Conservation (phyloP, 495 filamentous ascomycete genomes). For the Bombardia bombarda region DNA sequence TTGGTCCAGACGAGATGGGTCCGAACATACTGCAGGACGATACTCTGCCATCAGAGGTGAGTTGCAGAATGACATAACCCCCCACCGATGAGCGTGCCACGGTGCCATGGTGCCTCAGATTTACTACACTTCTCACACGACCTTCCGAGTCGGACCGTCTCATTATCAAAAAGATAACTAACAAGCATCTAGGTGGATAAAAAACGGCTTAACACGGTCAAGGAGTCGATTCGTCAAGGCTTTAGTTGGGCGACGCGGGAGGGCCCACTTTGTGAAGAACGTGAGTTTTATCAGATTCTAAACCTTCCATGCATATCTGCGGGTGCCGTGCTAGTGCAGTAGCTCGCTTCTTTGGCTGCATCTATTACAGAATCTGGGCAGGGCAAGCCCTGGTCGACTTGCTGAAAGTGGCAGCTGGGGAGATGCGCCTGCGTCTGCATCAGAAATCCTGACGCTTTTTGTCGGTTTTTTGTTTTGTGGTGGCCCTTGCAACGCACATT, state of each 20-base stretch:
- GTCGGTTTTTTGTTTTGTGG: too few species aligned
- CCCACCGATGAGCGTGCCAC: slow-evolving; percentile 2
- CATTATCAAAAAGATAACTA: slow-evolving; percentile 5
- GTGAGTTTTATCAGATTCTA: slow-evolving; percentile 46
- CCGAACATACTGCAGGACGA: slow-evolving; percentile 97
- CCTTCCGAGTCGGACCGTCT: slow-evolving; percentile 9
- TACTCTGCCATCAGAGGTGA: slow-evolving; percentile 72
- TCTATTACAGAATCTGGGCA: neutral
- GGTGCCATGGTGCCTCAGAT: neutral
- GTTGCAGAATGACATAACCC: slow-evolving; percentile 23
- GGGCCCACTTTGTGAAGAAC: slow-evolving; percentile 96
- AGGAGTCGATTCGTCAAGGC: slow-evolving; percentile 87
- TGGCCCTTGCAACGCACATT: neutral
- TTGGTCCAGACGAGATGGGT: slow-evolving; percentile 90
- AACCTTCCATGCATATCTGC: too few species aligned
- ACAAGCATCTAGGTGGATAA: slow-evolving; percentile 61
- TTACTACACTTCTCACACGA: slow-evolving; percentile 1
- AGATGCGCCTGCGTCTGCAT: neutral
- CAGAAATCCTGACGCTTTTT: neutral
- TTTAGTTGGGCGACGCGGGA: slow-evolving; percentile 94
- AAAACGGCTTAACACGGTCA: slow-evolving; percentile 75
- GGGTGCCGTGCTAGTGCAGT: slow-evolving; percentile 10
- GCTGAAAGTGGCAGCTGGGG: slow-evolving; percentile 6
- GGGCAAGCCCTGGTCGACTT: slow-evolving; percentile 4
- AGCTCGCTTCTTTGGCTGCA: neutral